Percentiles rank a stretch among this genome's conserved stretches.
phyloP scores from a whole-genome alignment of 495 filamentous ascomycete species.

The Collariella sp. region DNA sequence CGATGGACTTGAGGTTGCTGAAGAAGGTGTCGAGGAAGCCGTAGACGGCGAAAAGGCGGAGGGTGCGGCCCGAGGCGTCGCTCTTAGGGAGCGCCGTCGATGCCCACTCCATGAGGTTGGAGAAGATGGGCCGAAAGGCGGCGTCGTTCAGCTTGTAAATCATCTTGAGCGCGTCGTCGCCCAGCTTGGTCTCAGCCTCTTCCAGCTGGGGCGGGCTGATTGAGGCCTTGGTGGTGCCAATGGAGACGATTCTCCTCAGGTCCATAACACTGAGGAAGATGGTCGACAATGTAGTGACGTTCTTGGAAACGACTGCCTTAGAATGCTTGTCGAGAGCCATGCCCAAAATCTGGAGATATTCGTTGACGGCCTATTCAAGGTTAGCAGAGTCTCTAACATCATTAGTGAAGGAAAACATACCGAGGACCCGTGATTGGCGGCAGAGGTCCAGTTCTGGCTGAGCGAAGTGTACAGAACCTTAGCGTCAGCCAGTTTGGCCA shows the following conservation, averaged over 20 bases:
- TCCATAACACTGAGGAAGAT: slow-evolving; percentile 68
- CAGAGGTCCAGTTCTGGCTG: slow-evolving; percentile 58
- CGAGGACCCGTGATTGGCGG: slow-evolving; percentile 47
- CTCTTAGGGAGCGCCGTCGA: slow-evolving; percentile 47
- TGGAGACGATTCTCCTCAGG: slow-evolving; percentile 47
- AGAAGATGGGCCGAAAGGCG: slow-evolving; percentile 91
- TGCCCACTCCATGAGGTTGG: slow-evolving; percentile 72
- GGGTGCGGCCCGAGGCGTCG: slow-evolving; percentile 44
- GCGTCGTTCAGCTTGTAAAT: slow-evolving; percentile 93
- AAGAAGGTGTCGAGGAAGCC: slow-evolving; percentile 73
- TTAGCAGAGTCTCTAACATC: slow-evolving; percentile 8
- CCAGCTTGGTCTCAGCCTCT: slow-evolving; percentile 53
- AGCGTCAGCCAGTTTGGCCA: slow-evolving; percentile 64
- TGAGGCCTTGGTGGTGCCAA: slow-evolving; percentile 17
- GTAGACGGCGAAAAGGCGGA: slow-evolving; percentile 62
- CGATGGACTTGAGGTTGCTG: slow-evolving; percentile 78
- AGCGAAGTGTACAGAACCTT: slow-evolving; percentile 58
- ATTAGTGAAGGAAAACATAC: slow-evolving; percentile 37
- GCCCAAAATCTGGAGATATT: slow-evolving; percentile 57
- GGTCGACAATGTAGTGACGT: slow-evolving; percentile 53
- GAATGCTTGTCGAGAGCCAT: slow-evolving; percentile 64
- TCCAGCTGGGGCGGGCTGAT: slow-evolving; percentile 16
- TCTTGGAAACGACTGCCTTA: slow-evolving; percentile 65
- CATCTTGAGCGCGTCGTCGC: slow-evolving; percentile 70
- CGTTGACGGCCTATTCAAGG: slow-evolving; percentile 47